A percentile compares a stretch with the other conserved stretches of the same genome.
Conservation (phyloP, 2,329 filamentous ascomycete species). For the Pseudodiploospora longispora region DNA sequence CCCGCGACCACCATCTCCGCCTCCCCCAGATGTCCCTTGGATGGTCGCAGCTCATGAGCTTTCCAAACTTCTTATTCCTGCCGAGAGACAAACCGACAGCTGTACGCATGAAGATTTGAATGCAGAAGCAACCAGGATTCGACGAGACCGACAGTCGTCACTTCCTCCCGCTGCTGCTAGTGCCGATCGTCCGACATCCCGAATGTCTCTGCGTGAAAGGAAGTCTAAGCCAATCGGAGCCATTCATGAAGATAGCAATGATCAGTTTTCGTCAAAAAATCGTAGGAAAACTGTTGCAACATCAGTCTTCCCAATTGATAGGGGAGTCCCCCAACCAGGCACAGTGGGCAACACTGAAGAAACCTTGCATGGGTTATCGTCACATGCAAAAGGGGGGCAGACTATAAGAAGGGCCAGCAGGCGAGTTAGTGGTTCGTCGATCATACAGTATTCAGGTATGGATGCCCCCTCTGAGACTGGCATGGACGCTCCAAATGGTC, state of each 20-base stretch:
- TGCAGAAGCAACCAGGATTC: conserved; percentile 53
- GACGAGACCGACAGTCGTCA: conserved; percentile 56
- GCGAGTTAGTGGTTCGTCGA: conserved; percentile 42
- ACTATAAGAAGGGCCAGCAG: conserved; percentile 30
- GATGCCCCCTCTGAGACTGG: conserved; percentile 3
- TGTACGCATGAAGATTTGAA: conserved; percentile 72
- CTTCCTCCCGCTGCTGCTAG: conserved; percentile 24
- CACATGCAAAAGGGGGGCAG: conserved; percentile 10
- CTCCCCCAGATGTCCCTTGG: conserved; percentile 80
- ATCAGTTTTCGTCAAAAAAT: conserved; percentile 24
- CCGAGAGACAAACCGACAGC: conserved; percentile 65
- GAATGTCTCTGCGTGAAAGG: conserved; percentile 67
- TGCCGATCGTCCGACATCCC: conserved; percentile 38
- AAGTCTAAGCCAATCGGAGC: conserved; percentile 50
- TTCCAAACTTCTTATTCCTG: conserved; percentile 72
- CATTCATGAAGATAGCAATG: conserved; percentile 35
- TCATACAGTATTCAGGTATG: conserved; percentile 16
- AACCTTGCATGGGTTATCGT: no score
- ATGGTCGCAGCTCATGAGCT: conserved; percentile 74
- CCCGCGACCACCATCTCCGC: conserved; percentile 49
- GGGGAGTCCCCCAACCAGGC: not conserved
- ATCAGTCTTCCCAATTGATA: not conserved
- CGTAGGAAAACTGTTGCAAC: conserved; percentile 46
- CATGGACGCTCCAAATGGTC: conserved; percentile 12
- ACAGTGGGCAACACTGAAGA: no score